These are phyloP conservation scores for Peribolospora baueri DNA, from an alignment of 768 basidiomycete genomes.

Conservation along the genomic window DNA sequence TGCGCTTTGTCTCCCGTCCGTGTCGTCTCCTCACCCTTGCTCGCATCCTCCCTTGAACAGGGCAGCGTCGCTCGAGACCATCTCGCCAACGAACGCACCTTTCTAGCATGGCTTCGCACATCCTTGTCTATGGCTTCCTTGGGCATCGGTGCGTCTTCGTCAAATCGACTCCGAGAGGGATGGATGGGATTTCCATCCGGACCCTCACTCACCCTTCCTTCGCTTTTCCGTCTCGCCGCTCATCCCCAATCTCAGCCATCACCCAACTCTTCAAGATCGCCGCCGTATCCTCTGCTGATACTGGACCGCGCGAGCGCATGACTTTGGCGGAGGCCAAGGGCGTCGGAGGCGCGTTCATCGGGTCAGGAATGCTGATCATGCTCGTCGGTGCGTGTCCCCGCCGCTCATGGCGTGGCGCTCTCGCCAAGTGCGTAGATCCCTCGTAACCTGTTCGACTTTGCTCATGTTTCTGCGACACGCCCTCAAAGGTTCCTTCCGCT, in stretches of 20 bases:
- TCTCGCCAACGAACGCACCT: slow-evolving; percentile 11
- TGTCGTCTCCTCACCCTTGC: too few species aligned
- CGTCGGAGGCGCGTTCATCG: slow-evolving; percentile 8
- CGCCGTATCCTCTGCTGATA: background rate
- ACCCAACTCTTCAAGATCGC: slow-evolving; percentile 12
- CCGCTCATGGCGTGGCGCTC: too few species aligned
- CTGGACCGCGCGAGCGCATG: background rate
- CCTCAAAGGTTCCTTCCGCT: background rate
- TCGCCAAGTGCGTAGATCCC: too few species aligned
- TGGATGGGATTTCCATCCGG: background rate
- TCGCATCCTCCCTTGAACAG: too few species aligned
- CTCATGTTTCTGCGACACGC: background rate
- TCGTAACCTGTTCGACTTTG: too few species aligned
- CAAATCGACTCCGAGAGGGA: background rate
- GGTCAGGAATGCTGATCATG: slow-evolving; percentile 5
- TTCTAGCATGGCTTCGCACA: slow-evolving; percentile 12
- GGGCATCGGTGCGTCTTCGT: slow-evolving; percentile 3
- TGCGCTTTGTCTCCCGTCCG: too few species aligned
- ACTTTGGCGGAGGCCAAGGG: background rate
- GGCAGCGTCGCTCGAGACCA: slow-evolving; percentile 4
- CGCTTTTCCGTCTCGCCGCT: too few species aligned
- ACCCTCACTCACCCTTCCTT: too few species aligned
- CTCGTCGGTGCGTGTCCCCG: slow-evolving; percentile 5
- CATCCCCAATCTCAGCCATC: background rate
- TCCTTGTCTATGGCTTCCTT: slow-evolving; percentile 5